Conservation (phyloP, 495 filamentous ascomycete genomes). For the Chaetomium cochliodes region DNA sequence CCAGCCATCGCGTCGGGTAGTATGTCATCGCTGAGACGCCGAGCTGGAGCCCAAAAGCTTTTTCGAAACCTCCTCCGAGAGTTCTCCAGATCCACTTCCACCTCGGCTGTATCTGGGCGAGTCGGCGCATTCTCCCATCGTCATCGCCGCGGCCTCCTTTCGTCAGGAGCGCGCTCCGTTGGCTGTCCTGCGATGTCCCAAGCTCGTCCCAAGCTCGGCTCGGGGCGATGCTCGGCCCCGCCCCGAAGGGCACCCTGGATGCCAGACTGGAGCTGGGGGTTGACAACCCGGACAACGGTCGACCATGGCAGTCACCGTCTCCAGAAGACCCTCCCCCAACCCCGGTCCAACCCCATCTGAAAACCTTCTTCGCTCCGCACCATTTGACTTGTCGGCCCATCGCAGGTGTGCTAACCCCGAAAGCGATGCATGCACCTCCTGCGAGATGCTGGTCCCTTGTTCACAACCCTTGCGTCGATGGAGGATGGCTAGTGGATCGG, state of each 20-base stretch:
- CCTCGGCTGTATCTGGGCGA: conserved; percentile 5
- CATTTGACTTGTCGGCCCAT: background rate
- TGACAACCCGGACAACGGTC: background rate
- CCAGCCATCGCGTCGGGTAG: background rate
- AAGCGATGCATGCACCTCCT: too few species aligned
- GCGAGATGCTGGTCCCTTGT: background rate
- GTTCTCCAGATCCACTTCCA: background rate
- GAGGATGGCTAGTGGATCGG: conserved; percentile 27
- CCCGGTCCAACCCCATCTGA: background rate
- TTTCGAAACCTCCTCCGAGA: background rate
- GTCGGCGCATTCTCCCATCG: background rate
- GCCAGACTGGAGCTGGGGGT: too few species aligned
- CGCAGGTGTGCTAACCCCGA: conserved; percentile 4
- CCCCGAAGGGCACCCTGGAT: conserved; percentile 3
- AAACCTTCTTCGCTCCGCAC: background rate
- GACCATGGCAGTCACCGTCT: background rate
- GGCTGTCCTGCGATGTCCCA: background rate
- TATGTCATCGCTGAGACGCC: background rate
- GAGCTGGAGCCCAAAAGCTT: background rate
- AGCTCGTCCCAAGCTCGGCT: background rate
- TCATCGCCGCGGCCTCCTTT: background rate
- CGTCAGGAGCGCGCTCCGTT: background rate
- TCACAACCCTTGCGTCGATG: conserved; percentile 14
- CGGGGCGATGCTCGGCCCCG: background rate
- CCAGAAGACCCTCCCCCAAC: too few species aligned